Evolutionary conservation across 2,329 filamentous ascomycete genomes (phyloP), one percentile per base, ranked within the genome.

Genomic region (Erysiphe pulchra): DNA sequence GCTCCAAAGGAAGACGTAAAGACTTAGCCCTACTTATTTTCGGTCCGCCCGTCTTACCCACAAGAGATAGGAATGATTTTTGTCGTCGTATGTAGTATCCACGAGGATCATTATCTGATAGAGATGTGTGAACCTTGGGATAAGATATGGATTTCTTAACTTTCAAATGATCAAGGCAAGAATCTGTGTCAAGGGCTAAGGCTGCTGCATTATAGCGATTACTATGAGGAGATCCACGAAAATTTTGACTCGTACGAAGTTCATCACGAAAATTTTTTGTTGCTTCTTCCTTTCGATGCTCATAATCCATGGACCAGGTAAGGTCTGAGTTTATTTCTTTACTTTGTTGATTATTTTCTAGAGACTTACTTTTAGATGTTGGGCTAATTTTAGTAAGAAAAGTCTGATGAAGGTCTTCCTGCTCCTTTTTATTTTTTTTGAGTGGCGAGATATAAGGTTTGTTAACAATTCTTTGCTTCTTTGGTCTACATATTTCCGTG

Each of bases 271-370:
- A 53, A n/a, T 47, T 50, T 24, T 51, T 54, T 36, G 49, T 59
- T 14, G 53, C 55, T 33, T 47, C 37, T 41, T 55, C 54, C 46
- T 59, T 59, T 17, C 56, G 52, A 17, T 52, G 46, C 39, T 60
- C 57, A 41, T 53, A 60, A 17, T 57, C 55, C 52, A 60, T 56
- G 41, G 56, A 51, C 53, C 53, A 56, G n/a, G 50, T 49, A 39
- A 59, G 49, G 37, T 57, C 53, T 10, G 45, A 16, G 32, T 52
- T 49, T 8, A 44, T 4, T 16, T 47, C 46, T 28, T 28, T 28
- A 28, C 24, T 28, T 39, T 42, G 28, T 46, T 41, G 11, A 34
- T 10, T 20, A 30, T 36, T 4, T 1, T 11, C 30, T 30, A 28
- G 32, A 28, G 24, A 5, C 8, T 28, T 8, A 28, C 8, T 28